Evolutionary conservation across 2,329 filamentous ascomycete genomes (phyloP).

Genomic region (Penicillium sclerotigenum): DNA sequence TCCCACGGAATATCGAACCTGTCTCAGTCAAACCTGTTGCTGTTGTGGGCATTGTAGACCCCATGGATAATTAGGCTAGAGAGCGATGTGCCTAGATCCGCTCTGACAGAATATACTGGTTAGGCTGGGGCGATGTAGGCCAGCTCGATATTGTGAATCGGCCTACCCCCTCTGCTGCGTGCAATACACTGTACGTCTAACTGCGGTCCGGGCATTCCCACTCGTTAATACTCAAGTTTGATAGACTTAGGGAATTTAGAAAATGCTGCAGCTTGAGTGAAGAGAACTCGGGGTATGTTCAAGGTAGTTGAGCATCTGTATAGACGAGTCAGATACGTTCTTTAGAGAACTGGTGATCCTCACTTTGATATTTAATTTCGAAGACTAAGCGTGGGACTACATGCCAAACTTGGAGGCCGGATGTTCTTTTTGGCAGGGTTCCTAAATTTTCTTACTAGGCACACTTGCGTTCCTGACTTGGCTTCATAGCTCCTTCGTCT

Average conservation of each 20-base stretch:
- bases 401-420: too few species aligned
- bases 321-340: not conserved
- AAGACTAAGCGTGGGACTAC: not conserved
- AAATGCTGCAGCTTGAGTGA: constrained; percentile 18
- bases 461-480: not conserved
- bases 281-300: constrained; percentile 18
- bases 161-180: constrained; percentile 41
- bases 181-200: constrained; percentile 32
- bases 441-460: not conserved
- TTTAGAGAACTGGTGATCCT: not conserved
- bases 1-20: constrained; percentile 38
- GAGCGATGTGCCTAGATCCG: constrained; percentile 50
- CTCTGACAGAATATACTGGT: constrained; percentile 49
- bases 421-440: not conserved
- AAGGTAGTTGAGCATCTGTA: constrained; percentile 19
- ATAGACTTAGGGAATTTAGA: constrained; percentile 16
- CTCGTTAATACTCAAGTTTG: constrained; percentile 17
- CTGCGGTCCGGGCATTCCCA: constrained; percentile 25
- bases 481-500: not conserved
- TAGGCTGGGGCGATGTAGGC: constrained; percentile 35
- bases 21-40: constrained; percentile 33
- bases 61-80: constrained; percentile 48
- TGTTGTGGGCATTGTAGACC: constrained; percentile 38
- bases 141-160: constrained; percentile 45
- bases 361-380: not conserved